Percentiles rank a stretch among this genome's conserved stretches.
Conservation (phyloP, 306 rosid genomes). For the Cajanus cajan region DNA sequence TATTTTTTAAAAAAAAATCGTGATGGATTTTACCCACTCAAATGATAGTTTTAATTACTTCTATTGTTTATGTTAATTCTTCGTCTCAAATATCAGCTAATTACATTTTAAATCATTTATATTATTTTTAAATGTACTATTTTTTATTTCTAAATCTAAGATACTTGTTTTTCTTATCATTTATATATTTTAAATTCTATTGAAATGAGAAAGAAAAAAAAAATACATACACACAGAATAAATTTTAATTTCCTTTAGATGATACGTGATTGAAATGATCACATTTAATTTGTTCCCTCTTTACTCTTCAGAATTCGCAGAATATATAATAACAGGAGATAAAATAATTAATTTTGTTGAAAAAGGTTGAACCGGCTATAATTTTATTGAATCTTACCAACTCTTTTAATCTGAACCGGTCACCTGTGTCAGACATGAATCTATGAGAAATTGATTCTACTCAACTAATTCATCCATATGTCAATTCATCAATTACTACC, state of each 20-base stretch:
- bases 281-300: not conserved
- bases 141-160: too few relatives aligned
- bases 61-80: not conserved
- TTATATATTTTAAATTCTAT: not conserved
- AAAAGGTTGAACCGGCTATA: not conserved
- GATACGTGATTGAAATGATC: not conserved
- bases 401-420: conserved; percentile 13
- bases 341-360: not conserved
- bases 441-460: not conserved
- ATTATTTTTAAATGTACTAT: too few relatives aligned
- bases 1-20: not conserved
- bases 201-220: not conserved
- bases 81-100: not conserved
- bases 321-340: not conserved
- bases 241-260: not conserved
- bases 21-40: not conserved
- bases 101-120: too few relatives aligned
- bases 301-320: not conserved
- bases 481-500: not conserved
- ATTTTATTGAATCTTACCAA: not conserved
- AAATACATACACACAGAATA: not conserved
- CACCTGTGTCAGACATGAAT: conserved; percentile 24
- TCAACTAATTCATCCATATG: not conserved
- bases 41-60: not conserved
- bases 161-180: not conserved